These are phyloP conservation scores for Macrotyloma uniflorum DNA, from an alignment of 306 rosid species.

Conservation along the genomic window DNA sequence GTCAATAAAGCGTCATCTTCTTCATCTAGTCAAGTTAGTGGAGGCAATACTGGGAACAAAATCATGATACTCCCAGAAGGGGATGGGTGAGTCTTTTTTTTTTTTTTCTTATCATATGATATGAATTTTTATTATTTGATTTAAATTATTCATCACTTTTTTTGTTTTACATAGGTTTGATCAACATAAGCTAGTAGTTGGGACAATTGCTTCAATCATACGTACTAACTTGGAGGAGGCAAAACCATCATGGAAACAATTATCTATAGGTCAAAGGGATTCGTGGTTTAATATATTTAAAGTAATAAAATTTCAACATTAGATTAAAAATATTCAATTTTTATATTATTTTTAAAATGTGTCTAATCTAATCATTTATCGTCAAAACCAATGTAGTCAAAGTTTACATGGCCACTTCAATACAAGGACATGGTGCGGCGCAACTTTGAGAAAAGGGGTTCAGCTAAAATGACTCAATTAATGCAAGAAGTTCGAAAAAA, in stretches of 20 bases:
- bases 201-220: conserved; percentile 21
- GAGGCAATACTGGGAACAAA: neutral
- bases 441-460: conserved; percentile 35
- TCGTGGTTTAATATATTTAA: conserved; percentile 21
- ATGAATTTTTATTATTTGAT: neutral
- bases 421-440: conserved; percentile 8
- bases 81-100: conserved; percentile 25
- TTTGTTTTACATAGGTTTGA: conserved; percentile 23
- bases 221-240: conserved; percentile 25
- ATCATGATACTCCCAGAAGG: conserved; percentile 29
- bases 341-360: neutral
- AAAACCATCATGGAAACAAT: conserved; percentile 21
- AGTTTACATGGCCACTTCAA: conserved; percentile 30
- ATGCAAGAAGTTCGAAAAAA: conserved; percentile 33
- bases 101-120: neutral
- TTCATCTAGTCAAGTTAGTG: conserved; percentile 10
- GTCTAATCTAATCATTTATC: neutral
- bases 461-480: conserved; percentile 30
- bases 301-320: neutral
- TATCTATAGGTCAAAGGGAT: conserved; percentile 20
- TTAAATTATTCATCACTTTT: neutral
- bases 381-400: conserved; percentile 2
- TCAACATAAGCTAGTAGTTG: conserved; percentile 19
- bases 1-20: neutral
- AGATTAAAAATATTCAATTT: neutral